Base-by-base conservation (phyloP, 1,284 basidiomycete genomes). In the Ceratobasidium sp. region DNA sequence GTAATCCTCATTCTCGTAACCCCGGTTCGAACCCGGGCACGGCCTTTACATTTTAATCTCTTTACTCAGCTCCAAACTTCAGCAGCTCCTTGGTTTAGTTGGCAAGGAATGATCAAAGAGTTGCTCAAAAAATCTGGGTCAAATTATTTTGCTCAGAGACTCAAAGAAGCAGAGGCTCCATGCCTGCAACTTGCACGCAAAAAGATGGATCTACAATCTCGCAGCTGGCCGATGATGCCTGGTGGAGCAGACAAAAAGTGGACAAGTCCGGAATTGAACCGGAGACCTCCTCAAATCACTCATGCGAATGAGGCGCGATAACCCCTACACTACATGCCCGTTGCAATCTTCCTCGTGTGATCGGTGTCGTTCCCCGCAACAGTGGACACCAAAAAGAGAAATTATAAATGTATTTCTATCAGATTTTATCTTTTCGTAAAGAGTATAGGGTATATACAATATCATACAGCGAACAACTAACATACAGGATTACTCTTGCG, bases 291-390 rank as follows among this genome's bases (percentile, higher is more conserved):
- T 67, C 64, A 67, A 67, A 16, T 67, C 50, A 35, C 35, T 13
- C 23, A 7, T 67, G 64, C 64, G 38, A 67, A 67, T 67, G 64
- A 67, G 64, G 52, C 64, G 64, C 64, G 64, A 67, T 67, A 67
- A 67, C 64, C 64, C 23, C 52, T 54, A 67, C 50, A 55, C 64
- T 67, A 55, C 52, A 54, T 67, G 50, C 64, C 64, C 50, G 41
- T 21, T 28, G 58, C n/a, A n/a, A n/a, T n/a, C n/a, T n/a, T n/a
- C n/a, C n/a, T n/a, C n/a, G n/a, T n/a, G n/a, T n/a, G n/a, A n/a
- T n/a, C n/a, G n/a, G n/a, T n/a, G n/a, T n/a, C n/a, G n/a, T n/a
- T n/a, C n/a, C n/a, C n/a, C n/a, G n/a, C n/a, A n/a, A n/a, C n/a
- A n/a, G n/a, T n/a, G n/a, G n/a, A n/a, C n/a, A n/a, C n/a, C n/a